Base-by-base conservation (phyloP, 2,329 filamentous ascomycete genomes). In the Sarocladiaceae sp. region DNA sequence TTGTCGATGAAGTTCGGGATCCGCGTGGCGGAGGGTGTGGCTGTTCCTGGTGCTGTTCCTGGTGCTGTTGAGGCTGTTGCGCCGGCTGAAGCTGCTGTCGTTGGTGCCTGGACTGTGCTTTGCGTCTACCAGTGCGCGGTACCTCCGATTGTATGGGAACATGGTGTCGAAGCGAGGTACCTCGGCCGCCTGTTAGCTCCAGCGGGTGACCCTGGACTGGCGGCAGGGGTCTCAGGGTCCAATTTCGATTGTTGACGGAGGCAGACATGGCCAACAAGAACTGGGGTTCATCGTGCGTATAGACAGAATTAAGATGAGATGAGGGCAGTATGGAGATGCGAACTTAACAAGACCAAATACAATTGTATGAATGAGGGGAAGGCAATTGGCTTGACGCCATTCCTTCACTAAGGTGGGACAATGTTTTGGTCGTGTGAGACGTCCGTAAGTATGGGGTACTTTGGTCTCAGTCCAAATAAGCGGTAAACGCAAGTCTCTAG, bases 231-330 rank as follows among this genome's bases (percentile, higher is more conserved):
- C 10, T 48, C 44, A 48, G 26, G 25, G 44, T 48, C 44, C 44
- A 48, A 48, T 48, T 48, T 48, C 44, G 44, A 48, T 48, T 48
- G 44, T 15, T 20, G 25, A 12, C 33, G 44, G 44, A 44, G 40
- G 40, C 23, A 28, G 40, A 33, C 44, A 48, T 48, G 44, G 44
- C 26, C 28, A 33, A 17, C 28, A 29, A 17, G 12, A 46, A 4
- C 40, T 23, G n/a, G 22, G 25, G 23, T 10, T 25, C 22, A 46
- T 29, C 7, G 6, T 48, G 10, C 13, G 5, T 20, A 15, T 12
- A 31, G 23, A n/a, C 4, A 10, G 22, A 48, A 26, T 13, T 26
- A 7, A 7, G 22, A 12, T 15, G 13, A 26, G 17, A 44, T 44
- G 37, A 40, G 33, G 8, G 18, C 18, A n/a, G n/a, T n/a, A n/a